phyloP scores from a whole-genome alignment of 1,139 yeast genomes.

The Magnusiomyces suaveolens region DNA sequence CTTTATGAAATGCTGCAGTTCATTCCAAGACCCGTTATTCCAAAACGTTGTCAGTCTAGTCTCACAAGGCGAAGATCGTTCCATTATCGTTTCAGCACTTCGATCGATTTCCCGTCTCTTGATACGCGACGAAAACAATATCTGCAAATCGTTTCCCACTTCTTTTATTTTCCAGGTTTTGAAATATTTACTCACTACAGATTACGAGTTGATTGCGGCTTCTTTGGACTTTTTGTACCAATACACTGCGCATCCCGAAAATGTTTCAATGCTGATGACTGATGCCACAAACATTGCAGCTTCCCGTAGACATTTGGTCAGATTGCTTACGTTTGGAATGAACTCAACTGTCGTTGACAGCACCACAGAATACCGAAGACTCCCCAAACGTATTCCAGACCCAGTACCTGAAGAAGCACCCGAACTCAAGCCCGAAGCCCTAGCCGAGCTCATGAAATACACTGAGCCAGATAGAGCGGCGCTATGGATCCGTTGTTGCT shows the following conservation, averaged over 20 bases:
- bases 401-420: slow-evolving; percentile 56
- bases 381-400: slow-evolving; percentile 32
- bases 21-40: slow-evolving; percentile 38
- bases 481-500: slow-evolving; percentile 89
- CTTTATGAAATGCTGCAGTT: slow-evolving; percentile 69
- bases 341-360: slow-evolving; percentile 20
- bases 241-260: slow-evolving; percentile 44
- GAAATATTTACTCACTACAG: slow-evolving; percentile 38
- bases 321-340: slow-evolving; percentile 49
- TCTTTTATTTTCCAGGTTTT: slow-evolving; percentile 31
- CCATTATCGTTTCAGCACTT: slow-evolving; percentile 32
- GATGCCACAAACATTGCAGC: slow-evolving; percentile 33
- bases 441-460: slow-evolving; percentile 50
- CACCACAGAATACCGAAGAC: slow-evolving; percentile 31
- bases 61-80: slow-evolving; percentile 29
- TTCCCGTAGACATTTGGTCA: slow-evolving; percentile 35
- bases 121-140: slow-evolving; percentile 32
- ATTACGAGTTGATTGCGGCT: slow-evolving; percentile 55
- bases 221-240: slow-evolving; percentile 60
- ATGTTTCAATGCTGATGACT: slow-evolving; percentile 24
- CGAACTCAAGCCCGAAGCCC: slow-evolving; percentile 47
- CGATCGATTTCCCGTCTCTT: slow-evolving; percentile 34
- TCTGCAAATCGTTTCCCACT: slow-evolving; percentile 31
- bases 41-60: slow-evolving; percentile 20
- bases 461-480: slow-evolving; percentile 90